phyloP scores from a whole-genome alignment of 2,329 filamentous ascomycete genomes.

The Didymella glomerata region DNA sequence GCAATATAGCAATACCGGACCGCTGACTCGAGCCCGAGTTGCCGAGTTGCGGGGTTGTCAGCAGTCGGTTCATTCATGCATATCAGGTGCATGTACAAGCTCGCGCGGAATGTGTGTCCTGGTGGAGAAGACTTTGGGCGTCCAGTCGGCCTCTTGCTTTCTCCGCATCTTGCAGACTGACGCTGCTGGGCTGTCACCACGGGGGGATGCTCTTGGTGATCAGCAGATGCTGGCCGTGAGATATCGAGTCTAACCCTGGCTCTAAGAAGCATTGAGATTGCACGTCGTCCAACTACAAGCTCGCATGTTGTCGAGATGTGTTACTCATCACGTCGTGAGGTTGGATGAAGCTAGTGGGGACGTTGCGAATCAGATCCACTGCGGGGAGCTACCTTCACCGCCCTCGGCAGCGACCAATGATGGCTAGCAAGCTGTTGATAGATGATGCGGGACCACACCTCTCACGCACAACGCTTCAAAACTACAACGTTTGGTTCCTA shows the following conservation, averaged over 20 bases:
- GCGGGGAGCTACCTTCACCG: constrained; percentile 22
- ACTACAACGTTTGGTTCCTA: background rate
- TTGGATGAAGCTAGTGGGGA: background rate
- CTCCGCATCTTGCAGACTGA: background rate
- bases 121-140: background rate
- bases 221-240: background rate
- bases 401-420: constrained; percentile 14
- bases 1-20: no score
- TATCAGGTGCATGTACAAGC: background rate
- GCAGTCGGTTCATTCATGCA: background rate
- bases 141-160: background rate
- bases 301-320: background rate
- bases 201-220: background rate
- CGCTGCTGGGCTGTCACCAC: background rate
- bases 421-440: constrained; percentile 1
- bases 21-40: background rate
- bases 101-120: background rate
- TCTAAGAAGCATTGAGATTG: no score
- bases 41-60: background rate
- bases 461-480: constrained; percentile 3
- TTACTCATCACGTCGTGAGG: background rate
- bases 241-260: background rate
- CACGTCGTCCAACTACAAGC: no score
- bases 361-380: constrained; percentile 7
- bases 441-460: constrained; percentile 15